A percentile compares a stretch with the other conserved stretches of the same genome.
Evolutionary conservation across 805 yeast species (phyloP).

Genomic region (Ogataea siamensis): DNA sequence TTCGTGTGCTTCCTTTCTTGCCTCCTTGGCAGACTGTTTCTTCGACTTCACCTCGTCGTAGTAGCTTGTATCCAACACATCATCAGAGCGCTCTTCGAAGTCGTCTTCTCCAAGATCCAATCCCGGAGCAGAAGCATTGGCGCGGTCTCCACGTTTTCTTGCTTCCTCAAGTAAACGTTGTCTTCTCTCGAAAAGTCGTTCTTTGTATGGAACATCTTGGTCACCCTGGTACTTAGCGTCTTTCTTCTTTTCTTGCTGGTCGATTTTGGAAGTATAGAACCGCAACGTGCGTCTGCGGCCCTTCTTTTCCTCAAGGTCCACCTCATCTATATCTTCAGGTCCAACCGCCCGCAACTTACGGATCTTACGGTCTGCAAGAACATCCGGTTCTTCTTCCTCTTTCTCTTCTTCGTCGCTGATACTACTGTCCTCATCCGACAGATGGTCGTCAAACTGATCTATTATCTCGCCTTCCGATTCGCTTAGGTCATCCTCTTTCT

Average conservation of each 20-base stretch:
- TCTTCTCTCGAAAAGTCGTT: slow-evolving; percentile 85
- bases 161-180: slow-evolving; percentile 88
- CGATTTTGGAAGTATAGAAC: slow-evolving; percentile 96
- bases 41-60: slow-evolving; percentile 53
- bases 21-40: slow-evolving; percentile 47
- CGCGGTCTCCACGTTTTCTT: slow-evolving; percentile 69
- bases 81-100: slow-evolving; percentile 43
- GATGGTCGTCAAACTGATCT: slow-evolving; percentile 18
- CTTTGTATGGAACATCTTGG: slow-evolving; percentile 86
- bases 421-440: slow-evolving; percentile 27
- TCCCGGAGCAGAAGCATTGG: slow-evolving; percentile 42
- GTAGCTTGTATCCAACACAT: slow-evolving; percentile 47
- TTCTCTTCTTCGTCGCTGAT: slow-evolving; percentile 19
- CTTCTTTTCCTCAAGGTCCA: slow-evolving; percentile 83
- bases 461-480: slow-evolving; percentile 25
- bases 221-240: slow-evolving; percentile 72
- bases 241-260: slow-evolving; percentile 69
- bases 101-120: slow-evolving; percentile 56
- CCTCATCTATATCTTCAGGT: slow-evolving; percentile 73
- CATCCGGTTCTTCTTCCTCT: slow-evolving; percentile 48
- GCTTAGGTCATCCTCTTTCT: slow-evolving; percentile 16
- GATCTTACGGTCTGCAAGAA: slow-evolving; percentile 51
- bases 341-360: slow-evolving; percentile 36
- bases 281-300: slow-evolving; percentile 78
- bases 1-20: slow-evolving; percentile 62